phyloP scores from a whole-genome alignment of 805 yeast genomes.

The Barnettozyma sp. region DNA sequence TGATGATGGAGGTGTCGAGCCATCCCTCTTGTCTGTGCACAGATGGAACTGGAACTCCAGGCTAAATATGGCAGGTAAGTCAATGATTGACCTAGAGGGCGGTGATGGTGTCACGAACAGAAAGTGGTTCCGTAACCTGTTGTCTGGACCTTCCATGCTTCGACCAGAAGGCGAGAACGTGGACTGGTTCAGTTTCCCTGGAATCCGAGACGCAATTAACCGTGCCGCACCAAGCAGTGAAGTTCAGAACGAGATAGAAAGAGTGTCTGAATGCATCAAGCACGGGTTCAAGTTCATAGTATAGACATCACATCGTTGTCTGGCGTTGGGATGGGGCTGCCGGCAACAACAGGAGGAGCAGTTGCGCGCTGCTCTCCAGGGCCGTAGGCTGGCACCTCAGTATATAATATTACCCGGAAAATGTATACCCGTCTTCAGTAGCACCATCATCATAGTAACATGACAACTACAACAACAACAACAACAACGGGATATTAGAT shows the following conservation, averaged over 20 bases:
- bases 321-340: neutral
- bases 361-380: no score
- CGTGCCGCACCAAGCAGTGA: slow-evolving; percentile 4
- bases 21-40: slow-evolving; percentile 60
- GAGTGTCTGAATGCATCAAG: slow-evolving; percentile 4
- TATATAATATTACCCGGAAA: no score
- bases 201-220: slow-evolving; percentile 58
- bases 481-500: no score
- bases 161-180: slow-evolving; percentile 42
- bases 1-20: slow-evolving; percentile 57
- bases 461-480: no score
- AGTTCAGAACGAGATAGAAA: slow-evolving; percentile 4
- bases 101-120: slow-evolving; percentile 36
- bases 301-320: no score
- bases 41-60: slow-evolving; percentile 81
- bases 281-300: slow-evolving; percentile 1
- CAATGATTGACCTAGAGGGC: slow-evolving; percentile 40
- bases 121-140: slow-evolving; percentile 57
- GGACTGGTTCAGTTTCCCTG: slow-evolving; percentile 67
- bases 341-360: neutral
- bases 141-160: slow-evolving; percentile 62
- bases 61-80: slow-evolving; percentile 46
- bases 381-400: no score
- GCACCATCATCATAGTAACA: no score
- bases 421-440: no score